Evolutionary conservation across 148 eudicot genomes (phyloP), one percentile per base, ranked within the genome.

Genomic region (Salicornia ramosissima): DNA sequence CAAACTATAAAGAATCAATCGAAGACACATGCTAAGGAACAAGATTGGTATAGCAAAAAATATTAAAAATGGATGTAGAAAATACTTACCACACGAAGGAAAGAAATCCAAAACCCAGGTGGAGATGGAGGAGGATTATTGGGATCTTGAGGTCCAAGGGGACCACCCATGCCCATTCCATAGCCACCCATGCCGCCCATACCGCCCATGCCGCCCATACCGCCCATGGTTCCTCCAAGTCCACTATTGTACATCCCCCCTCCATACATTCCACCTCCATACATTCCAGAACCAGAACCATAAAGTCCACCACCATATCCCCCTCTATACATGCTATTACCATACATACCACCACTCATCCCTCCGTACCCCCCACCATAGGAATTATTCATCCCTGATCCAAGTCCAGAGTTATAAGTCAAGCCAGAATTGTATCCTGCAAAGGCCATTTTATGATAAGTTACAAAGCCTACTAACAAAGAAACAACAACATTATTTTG

Each of bases 91-190:
- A 91, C 97, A 53, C 88, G 92, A 71, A 94, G 84, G 67, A 94
- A 82, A 22, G 99, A 94, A 61, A 91, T 75, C 97, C 99, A 94
- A 78, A 91, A 90, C 53, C 96, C 87, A 54, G 99, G 99, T 26
- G 99, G 97, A 66, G 91, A 76, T 64, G 98, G 55, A 34, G 98
- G 98, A 57, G 96, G 97, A 80, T 87, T 84, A 71, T 94, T 94
- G 24, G 96, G 97, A 81, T 94, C 97, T 74, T 90, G 89, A 71
- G 82, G 86, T 70, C 96, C 96, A 65, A 68, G 79, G 26, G 82
- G 85, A 55, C 83, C 83, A 25, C 77, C 71, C 80, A 77, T 76
- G 4, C 73, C 77, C 79, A 39, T 62, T 62, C 65, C 65, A 62
- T 62, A 62, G 4, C 67, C 67, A 42, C 67, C 75, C 75, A 74